Percentiles rank a stretch among this genome's conserved stretches.
Conservation (phyloP, 2,329 filamentous ascomycete species). For the Botrytis galanthina region DNA sequence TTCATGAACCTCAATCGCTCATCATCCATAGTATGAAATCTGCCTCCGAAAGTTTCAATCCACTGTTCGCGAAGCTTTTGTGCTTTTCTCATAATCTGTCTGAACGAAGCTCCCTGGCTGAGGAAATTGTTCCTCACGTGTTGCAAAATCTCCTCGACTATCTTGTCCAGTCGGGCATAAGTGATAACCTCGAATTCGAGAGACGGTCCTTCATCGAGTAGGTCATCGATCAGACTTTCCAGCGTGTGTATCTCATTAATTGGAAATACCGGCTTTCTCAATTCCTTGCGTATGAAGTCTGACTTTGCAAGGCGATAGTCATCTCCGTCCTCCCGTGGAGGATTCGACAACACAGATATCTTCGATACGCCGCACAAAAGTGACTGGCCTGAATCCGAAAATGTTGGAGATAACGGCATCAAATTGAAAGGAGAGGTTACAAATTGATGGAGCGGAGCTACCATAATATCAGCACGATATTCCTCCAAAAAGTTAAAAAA, state of each 20-base stretch:
- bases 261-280: constrained; percentile 10
- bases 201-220: neutral
- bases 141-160: constrained; percentile 26
- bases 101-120: constrained; percentile 1
- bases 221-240: constrained; percentile 16
- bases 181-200: constrained; percentile 19
- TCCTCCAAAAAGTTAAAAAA: neutral
- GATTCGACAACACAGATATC: constrained; percentile 11
- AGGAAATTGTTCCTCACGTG: constrained; percentile 11
- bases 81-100: constrained; percentile 21
- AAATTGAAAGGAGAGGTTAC: neutral
- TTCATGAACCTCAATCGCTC: constrained; percentile 27
- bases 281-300: constrained; percentile 11
- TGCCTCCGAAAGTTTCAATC: constrained; percentile 25
- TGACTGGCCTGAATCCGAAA: neutral
- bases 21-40: constrained; percentile 28
- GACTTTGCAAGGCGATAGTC: constrained; percentile 17
- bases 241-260: constrained; percentile 1
- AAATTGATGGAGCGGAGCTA: neutral
- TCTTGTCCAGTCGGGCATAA: constrained; percentile 22
- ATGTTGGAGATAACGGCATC: neutral
- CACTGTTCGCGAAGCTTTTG: constrained; percentile 26
- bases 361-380: neutral
- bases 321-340: neutral
- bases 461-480: neutral